Conservation (phyloP, 345 rosid genomes). For the Isatis tinctoria region DNA sequence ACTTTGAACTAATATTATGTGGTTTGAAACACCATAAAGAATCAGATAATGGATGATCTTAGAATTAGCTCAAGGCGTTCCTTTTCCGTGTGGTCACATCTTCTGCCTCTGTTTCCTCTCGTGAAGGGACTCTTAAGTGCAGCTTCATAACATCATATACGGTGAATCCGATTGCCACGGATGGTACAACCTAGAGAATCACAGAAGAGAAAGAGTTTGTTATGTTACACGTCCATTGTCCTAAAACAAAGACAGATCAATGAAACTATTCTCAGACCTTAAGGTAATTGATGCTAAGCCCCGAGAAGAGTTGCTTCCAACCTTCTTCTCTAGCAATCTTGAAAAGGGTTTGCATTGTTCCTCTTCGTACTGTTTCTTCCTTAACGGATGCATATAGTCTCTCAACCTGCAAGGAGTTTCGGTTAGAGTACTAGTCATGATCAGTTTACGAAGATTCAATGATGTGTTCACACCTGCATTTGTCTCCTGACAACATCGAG, state of each 20-base stretch:
- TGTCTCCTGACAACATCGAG: slow-evolving; percentile 98
- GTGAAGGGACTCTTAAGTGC: slow-evolving; percentile 71
- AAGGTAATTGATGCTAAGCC: slow-evolving; percentile 86
- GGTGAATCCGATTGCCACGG: slow-evolving; percentile 93
- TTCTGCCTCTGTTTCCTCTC: slow-evolving; percentile 58
- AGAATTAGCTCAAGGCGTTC: slow-evolving; percentile 42
- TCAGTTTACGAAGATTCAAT: background rate
- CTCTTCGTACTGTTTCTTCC: slow-evolving; percentile 52
- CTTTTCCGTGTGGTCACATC: slow-evolving; percentile 43
- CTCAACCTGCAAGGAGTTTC: slow-evolving; percentile 51
- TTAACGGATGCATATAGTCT: slow-evolving; percentile 44
- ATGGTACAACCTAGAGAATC: slow-evolving; percentile 69
- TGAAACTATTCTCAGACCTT: slow-evolving; percentile 44
- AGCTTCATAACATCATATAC: slow-evolving; percentile 85
- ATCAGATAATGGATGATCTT: slow-evolving; percentile 6
- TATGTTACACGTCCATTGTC: background rate
- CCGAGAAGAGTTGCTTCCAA: slow-evolving; percentile 96
- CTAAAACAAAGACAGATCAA: background rate
- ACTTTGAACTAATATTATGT: slow-evolving; percentile 12
- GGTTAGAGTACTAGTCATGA: background rate
- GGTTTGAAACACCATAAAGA: slow-evolving; percentile 18
- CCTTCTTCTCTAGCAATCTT: slow-evolving; percentile 69
- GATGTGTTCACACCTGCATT: slow-evolving; percentile 61
- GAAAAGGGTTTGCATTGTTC: slow-evolving; percentile 61
- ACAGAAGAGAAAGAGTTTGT: background rate